phyloP scores from a whole-genome alignment of 1,139 yeast genomes.

The Pichiaceae sp. region DNA sequence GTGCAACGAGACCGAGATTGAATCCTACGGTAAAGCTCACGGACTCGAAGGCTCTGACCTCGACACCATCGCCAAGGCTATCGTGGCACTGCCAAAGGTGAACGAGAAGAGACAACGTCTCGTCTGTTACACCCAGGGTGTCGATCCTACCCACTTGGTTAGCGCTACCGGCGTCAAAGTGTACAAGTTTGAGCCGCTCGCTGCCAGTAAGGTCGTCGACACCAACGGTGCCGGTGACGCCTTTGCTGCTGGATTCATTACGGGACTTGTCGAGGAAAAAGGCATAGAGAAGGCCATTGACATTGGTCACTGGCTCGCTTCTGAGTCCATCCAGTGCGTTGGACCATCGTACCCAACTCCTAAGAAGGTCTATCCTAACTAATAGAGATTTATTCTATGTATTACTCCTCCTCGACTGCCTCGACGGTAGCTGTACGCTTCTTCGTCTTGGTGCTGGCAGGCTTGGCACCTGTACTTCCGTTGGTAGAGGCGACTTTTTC shows the following conservation, averaged over 20 bases:
- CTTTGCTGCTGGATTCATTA: slow-evolving; percentile 94
- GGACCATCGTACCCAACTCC: slow-evolving; percentile 94
- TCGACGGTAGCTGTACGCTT: background rate
- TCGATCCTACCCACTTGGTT: slow-evolving; percentile 79
- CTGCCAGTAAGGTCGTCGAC: slow-evolving; percentile 62
- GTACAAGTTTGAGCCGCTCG: slow-evolving; percentile 67
- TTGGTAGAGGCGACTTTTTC: slow-evolving; percentile 15
- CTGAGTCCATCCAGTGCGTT: slow-evolving; percentile 80
- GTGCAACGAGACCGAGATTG: slow-evolving; percentile 97
- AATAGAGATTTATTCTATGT: background rate
- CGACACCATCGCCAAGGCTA: slow-evolving; percentile 68
- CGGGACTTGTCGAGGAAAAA: slow-evolving; percentile 76
- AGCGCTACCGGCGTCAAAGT: slow-evolving; percentile 39
- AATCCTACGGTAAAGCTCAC: slow-evolving; percentile 85
- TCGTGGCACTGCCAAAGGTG: slow-evolving; percentile 73
- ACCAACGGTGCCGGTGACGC: slow-evolving; percentile 99
- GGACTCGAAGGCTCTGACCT: slow-evolving; percentile 55
- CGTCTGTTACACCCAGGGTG: slow-evolving; percentile 88
- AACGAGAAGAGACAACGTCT: slow-evolving; percentile 68
- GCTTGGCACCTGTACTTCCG: background rate
- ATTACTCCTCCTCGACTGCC: background rate
- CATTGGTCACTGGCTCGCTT: slow-evolving; percentile 96
- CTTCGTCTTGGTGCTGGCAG: slow-evolving; percentile 7
- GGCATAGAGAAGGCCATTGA: slow-evolving; percentile 55
- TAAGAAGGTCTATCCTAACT: slow-evolving; percentile 44